These are phyloP conservation scores for Nicotiana knightiana DNA, from an alignment of 257 asterid genomes.

Conservation along the genomic window DNA sequence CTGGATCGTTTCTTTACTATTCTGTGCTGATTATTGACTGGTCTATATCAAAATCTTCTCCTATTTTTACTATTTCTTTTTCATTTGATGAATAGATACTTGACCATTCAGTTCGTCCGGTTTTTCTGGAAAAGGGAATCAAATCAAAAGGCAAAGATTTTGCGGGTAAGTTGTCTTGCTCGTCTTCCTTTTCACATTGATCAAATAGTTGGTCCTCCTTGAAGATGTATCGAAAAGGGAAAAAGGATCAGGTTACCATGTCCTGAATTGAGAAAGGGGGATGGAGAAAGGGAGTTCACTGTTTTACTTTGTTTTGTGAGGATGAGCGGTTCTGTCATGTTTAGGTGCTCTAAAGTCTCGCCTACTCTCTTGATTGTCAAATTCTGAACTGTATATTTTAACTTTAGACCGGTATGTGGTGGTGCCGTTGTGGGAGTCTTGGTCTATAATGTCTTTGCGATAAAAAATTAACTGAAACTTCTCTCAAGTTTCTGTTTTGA, in stretches of 20 bases:
- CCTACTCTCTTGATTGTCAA: background rate
- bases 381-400: background rate
- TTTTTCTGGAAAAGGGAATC: conserved; percentile 99
- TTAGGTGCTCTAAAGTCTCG: background rate
- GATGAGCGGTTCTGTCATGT: background rate
- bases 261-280: background rate
- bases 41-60: background rate
- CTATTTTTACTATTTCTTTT: background rate
- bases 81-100: conserved; percentile 49
- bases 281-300: background rate
- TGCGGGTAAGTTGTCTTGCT: conserved; percentile 59
- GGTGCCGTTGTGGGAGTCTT: background rate
- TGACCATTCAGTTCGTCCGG: conserved; percentile 92
- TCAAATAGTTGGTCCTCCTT: background rate
- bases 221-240: background rate
- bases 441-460: background rate
- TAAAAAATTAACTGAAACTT: background rate
- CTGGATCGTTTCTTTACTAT: background rate
- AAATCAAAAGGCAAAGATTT: conserved; percentile 96
- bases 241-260: conserved; percentile 3
- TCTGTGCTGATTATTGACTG: background rate
- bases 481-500: background rate
- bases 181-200: background rate
- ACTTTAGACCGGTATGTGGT: background rate
- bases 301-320: background rate